These are phyloP conservation scores for Macadamia integrifolia DNA, from an alignment of 164 flowering plant species.

Conservation along the genomic window DNA sequence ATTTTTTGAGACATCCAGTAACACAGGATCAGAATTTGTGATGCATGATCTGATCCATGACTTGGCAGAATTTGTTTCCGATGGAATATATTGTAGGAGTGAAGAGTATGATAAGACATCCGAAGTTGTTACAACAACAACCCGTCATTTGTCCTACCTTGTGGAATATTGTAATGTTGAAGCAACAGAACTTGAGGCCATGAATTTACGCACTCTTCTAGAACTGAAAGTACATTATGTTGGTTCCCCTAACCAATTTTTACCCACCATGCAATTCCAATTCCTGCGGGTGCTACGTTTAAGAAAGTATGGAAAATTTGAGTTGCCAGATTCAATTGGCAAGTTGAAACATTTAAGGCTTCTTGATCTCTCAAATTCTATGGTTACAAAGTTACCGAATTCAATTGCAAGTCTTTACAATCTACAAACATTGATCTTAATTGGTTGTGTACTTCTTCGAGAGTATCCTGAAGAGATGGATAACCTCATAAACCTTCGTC, in stretches of 20 bases:
- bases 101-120: background rate
- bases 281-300: constrained; percentile 12
- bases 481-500: constrained; percentile 10
- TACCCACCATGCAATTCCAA: background rate
- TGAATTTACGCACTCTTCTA: background rate
- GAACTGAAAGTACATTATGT: too few relatives aligned
- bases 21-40: too few relatives aligned
- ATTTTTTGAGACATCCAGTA: too few relatives aligned
- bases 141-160: background rate
- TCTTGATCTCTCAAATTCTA: constrained; percentile 14
- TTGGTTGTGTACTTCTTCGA: background rate
- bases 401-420: constrained; percentile 4
- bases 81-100: background rate
- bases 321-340: constrained; percentile 7
- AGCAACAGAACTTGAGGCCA: background rate
- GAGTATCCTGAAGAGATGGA: constrained; percentile 12
- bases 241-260: background rate
- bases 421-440: constrained; percentile 8
- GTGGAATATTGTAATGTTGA: background rate
- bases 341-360: constrained; percentile 9
- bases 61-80: background rate
- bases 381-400: constrained; percentile 9
- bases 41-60: background rate
- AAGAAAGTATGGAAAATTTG: background rate
- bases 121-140: too few relatives aligned